Evolutionary conservation across 495 filamentous ascomycete species (phyloP).

Genomic region (Lophiotrema nucula): DNA sequence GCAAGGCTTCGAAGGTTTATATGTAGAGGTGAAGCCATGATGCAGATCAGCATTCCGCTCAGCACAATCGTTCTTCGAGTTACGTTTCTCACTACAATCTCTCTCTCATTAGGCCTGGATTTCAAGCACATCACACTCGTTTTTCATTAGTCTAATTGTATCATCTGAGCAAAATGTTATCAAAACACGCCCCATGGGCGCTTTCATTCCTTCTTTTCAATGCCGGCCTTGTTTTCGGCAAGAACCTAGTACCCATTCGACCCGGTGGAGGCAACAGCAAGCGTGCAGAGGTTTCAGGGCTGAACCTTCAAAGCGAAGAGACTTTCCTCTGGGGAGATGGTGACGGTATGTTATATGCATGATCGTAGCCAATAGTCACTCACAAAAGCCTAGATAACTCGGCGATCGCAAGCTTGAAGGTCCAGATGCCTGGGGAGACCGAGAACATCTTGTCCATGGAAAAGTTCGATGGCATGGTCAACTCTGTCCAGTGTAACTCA

Average conservation of each 20-base stretch:
- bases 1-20: neutral
- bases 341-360: slow-evolving; percentile 6
- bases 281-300: slow-evolving; percentile 6
- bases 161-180: slow-evolving; percentile 2
- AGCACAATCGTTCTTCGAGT: too few relatives aligned
- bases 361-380: too few relatives aligned
- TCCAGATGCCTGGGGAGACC: slow-evolving; percentile 38
- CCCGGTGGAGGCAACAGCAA: slow-evolving; percentile 4
- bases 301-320: slow-evolving; percentile 35
- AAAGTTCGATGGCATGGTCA: slow-evolving; percentile 38
- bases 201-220: slow-evolving; percentile 6
- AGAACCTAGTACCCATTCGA: slow-evolving; percentile 3
- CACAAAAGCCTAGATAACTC: slow-evolving; percentile 23
- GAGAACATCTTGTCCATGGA: slow-evolving; percentile 44
- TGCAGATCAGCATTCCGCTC: too few relatives aligned
- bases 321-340: slow-evolving; percentile 39
- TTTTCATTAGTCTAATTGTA: too few relatives aligned
- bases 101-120: too few relatives aligned
- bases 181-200: neutral
- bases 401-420: slow-evolving; percentile 41
- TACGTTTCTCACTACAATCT: too few relatives aligned
- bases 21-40: too few relatives aligned
- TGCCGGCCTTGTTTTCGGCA: slow-evolving; percentile 4
- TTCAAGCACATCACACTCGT: too few relatives aligned
- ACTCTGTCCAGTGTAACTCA: slow-evolving; percentile 38